A percentile compares a stretch with the other conserved stretches of the same genome.
Conservation (phyloP, 2,329 filamentous ascomycete genomes). For the Phialophora expanda region DNA sequence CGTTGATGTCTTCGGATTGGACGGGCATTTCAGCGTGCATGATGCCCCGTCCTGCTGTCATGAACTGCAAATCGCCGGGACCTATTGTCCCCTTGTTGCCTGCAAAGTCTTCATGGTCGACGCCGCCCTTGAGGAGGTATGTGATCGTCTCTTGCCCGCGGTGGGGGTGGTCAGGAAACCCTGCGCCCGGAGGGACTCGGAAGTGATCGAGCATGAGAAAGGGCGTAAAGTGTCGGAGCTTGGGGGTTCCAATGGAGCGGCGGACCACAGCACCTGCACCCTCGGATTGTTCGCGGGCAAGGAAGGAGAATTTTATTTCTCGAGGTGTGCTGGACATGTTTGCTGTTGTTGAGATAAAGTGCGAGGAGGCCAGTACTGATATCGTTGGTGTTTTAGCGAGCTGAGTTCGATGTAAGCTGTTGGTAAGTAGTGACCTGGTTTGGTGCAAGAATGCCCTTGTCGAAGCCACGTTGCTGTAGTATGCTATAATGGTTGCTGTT, state of each 20-base stretch:
- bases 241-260: slow-evolving; percentile 81
- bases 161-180: slow-evolving; percentile 86
- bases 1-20: slow-evolving; percentile 77
- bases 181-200: slow-evolving; percentile 75
- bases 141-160: slow-evolving; percentile 89
- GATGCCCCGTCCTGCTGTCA: slow-evolving; percentile 91
- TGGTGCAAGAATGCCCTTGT: slow-evolving; percentile 28
- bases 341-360: slow-evolving; percentile 42
- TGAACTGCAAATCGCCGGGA: slow-evolving; percentile 92
- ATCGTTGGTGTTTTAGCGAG: slow-evolving; percentile 11
- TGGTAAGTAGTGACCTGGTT: slow-evolving; percentile 27
- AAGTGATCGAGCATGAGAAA: slow-evolving; percentile 98
- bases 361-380: slow-evolving; percentile 15
- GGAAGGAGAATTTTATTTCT: slow-evolving; percentile 80
- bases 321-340: slow-evolving; percentile 70
- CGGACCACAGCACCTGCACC: slow-evolving; percentile 86
- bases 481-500: slow-evolving; percentile 27
- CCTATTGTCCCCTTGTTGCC: slow-evolving; percentile 83
- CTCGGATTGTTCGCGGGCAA: slow-evolving; percentile 84
- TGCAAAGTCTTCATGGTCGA: slow-evolving; percentile 92
- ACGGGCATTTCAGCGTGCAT: slow-evolving; percentile 96
- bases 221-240: slow-evolving; percentile 83
- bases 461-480: slow-evolving; percentile 34
- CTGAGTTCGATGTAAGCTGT: slow-evolving; percentile 15
- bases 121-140: slow-evolving; percentile 81